Base-by-base conservation (phyloP, 805 yeast species). In the Pichia deserticola region DNA sequence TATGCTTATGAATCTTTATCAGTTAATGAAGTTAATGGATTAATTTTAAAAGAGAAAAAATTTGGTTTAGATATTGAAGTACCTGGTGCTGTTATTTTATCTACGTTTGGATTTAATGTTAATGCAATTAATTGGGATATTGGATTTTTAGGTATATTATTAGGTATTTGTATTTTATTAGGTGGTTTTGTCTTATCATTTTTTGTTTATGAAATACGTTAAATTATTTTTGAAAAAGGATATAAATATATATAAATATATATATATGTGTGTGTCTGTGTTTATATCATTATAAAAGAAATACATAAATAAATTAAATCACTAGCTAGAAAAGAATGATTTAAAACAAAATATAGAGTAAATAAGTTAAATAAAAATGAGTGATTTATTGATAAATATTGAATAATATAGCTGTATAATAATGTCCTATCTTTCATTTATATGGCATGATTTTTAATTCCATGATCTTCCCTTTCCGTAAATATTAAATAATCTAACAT, bases 11-110 rank as follows among this genome's bases (percentile, higher is more conserved):
- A 93, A 64, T 88, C 97, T 0, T 71, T 93, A 55, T 76, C 89
- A 4, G 90, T 93, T 49, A 93, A 93, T 65, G 99, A 93, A 63
- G 98, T 92, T 9, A 86, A 84, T 60, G 86, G 88, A 36, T 74
- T 93, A 62, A 82, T 88, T 12, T 73, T 93, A 58, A 81, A 79
- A 54, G 99, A 93, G 63, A 83, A 81, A 63, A 93, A 93, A 67
- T 92, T 84, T 61, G 99, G 99, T 0, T 75, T 93, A 40, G 86
- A 90, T 42, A 92, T 93, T 58, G 96, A 89, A 66, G 95, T 93
- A 13, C 99, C 99, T 0, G 99, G 99, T 10, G 98, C 99, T 2
- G 95, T 96, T 1, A 93, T 93, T 49, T 74, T 93, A 57, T 86
- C 95, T 57, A 89, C 98, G 0, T 93, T 93, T 71, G 99, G 99